A percentile compares a stretch with the other conserved stretches of the same genome.
Evolutionary conservation across 257 asterid species (phyloP).

Genomic region (Nicotiana sylvestris): DNA sequence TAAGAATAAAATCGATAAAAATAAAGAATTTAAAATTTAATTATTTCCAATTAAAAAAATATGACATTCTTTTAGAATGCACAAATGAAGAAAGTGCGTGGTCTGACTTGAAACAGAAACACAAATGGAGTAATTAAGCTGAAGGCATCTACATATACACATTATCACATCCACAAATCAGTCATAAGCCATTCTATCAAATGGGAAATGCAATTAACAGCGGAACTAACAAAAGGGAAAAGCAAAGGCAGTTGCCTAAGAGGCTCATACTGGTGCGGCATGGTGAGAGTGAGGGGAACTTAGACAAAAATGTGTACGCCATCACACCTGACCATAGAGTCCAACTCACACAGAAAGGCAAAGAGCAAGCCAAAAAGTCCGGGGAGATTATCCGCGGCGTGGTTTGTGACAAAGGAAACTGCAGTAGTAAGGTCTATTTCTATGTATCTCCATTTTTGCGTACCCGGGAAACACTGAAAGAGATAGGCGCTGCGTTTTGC

Average conservation of each 20-base stretch:
- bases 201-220: not conserved
- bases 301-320: conserved; percentile 54
- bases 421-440: conserved; percentile 53
- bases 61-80: accelerated
- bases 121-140: too few species aligned
- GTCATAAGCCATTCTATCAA: not conserved
- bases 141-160: too few species aligned
- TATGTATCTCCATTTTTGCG: conserved; percentile 76
- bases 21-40: too few species aligned
- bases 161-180: too few species aligned
- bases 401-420: conserved; percentile 43
- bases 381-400: conserved; percentile 50
- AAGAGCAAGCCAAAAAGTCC: conserved; percentile 51
- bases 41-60: too few species aligned
- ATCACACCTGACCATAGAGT: conserved; percentile 70
- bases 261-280: conserved; percentile 83
- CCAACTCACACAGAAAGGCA: conserved; percentile 56
- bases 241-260: conserved; percentile 44
- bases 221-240: not conserved
- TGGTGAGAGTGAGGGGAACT: conserved; percentile 83
- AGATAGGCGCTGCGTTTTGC: conserved; percentile 63
- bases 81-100: too few species aligned
- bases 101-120: too few species aligned
- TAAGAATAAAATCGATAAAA: too few species aligned
- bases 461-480: conserved; percentile 73